phyloP scores from a whole-genome alignment of 2,329 filamentous ascomycete genomes.

The Metarhizium rileyi region DNA sequence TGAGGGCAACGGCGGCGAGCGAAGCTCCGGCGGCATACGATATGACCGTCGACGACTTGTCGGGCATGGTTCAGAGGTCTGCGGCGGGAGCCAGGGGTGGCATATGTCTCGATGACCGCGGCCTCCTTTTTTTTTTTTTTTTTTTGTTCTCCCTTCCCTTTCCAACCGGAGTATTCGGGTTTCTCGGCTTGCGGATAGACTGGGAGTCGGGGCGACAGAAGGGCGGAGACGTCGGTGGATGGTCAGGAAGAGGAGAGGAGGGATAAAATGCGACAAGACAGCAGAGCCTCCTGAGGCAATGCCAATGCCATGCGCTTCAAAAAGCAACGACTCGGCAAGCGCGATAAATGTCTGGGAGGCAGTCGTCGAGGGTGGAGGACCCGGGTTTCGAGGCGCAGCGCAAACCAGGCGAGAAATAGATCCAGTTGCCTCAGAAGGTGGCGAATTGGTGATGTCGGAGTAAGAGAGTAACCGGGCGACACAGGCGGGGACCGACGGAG shows the following conservation, averaged over 20 bases:
- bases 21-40: constrained; percentile 94
- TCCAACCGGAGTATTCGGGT: neutral
- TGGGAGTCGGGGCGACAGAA: neutral
- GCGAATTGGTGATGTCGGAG: neutral
- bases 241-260: neutral
- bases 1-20: constrained; percentile 84
- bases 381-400: neutral
- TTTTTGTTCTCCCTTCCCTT: neutral
- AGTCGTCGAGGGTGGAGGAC: neutral
- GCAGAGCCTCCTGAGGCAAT: neutral
- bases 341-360: neutral
- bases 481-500: neutral
- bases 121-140: neutral
- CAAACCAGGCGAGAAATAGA: neutral
- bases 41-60: constrained; percentile 38
- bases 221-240: neutral
- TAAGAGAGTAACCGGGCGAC: neutral
- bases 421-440: too few relatives aligned
- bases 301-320: neutral
- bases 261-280: neutral
- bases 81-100: constrained; percentile 5
- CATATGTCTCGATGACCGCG: neutral
- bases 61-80: constrained; percentile 21
- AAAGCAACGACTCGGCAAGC: neutral
- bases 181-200: neutral